Conservation (phyloP, 129 eudicot genomes). For the Pseudognaphalium luteoalbum region DNA sequence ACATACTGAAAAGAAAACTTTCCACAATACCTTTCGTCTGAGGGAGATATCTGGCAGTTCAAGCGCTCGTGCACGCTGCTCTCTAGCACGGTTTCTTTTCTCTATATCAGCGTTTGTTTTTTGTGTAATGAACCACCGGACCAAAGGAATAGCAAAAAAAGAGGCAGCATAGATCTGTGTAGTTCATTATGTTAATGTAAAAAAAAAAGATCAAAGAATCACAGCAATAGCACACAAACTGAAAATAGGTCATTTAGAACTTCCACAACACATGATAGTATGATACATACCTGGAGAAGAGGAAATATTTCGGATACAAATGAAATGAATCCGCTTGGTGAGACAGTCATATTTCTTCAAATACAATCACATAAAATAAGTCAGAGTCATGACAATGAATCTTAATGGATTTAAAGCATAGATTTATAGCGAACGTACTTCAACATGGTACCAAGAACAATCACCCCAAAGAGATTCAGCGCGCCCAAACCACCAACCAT, state of each 20-base stretch:
- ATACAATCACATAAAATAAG: constrained; percentile 25
- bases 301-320: constrained; percentile 85
- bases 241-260: neutral
- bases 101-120: constrained; percentile 67
- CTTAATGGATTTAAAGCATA: neutral
- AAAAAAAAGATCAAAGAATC: neutral
- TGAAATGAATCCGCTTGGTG: constrained; percentile 69
- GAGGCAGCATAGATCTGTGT: constrained; percentile 95
- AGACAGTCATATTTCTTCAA: constrained; percentile 59
- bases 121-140: constrained; percentile 73
- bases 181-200: constrained; percentile 9
- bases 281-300: constrained; percentile 69
- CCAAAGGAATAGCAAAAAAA: constrained; percentile 90
- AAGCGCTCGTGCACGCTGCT: constrained; percentile 64
- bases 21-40: constrained; percentile 72
- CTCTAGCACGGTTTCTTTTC: constrained; percentile 77
- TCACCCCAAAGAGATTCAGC: constrained; percentile 82
- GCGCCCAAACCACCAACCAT: constrained; percentile 92
- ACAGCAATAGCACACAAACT: neutral
- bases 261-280: neutral
- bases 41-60: constrained; percentile 76
- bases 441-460: constrained; percentile 84
- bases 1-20: neutral
- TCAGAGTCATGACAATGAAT: constrained; percentile 25
- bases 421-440: constrained; percentile 47